phyloP scores from a whole-genome alignment of 805 yeast species.

The Brettanomyces naardenensis region DNA sequence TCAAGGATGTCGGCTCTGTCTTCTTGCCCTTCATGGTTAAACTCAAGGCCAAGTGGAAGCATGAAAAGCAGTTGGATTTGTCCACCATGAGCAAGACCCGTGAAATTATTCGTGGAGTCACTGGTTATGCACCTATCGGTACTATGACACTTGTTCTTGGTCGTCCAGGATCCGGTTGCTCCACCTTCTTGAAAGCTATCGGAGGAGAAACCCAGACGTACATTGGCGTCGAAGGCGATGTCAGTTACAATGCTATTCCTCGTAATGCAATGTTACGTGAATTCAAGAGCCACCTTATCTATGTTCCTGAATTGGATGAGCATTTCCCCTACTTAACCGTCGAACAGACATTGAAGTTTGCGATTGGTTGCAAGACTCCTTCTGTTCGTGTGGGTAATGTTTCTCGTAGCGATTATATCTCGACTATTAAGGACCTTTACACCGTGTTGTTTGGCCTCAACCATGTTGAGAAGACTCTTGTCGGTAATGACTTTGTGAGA shows the following conservation, averaged over 20 bases:
- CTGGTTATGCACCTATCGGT: constrained; percentile 31
- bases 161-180: constrained; percentile 56
- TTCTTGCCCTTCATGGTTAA: constrained; percentile 21
- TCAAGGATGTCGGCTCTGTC: constrained; percentile 37
- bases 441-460: constrained; percentile 46
- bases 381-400: constrained; percentile 29
- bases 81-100: constrained; percentile 12
- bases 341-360: constrained; percentile 45
- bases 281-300: constrained; percentile 33
- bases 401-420: constrained; percentile 31
- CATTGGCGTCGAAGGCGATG: constrained; percentile 29
- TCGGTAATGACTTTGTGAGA: constrained; percentile 56
- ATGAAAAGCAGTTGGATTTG: constrained; percentile 5
- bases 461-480: constrained; percentile 52
- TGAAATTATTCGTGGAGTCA: constrained; percentile 11
- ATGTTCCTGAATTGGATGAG: constrained; percentile 44
- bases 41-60: constrained; percentile 6
- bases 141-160: constrained; percentile 44
- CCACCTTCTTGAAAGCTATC: constrained; percentile 39
- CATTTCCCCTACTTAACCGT: constrained; percentile 48
- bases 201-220: constrained; percentile 35
- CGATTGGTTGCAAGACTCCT: constrained; percentile 51
- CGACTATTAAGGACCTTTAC: constrained; percentile 35
- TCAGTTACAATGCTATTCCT: constrained; percentile 39
- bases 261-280: constrained; percentile 20